A percentile compares a stretch with the other conserved stretches of the same genome.
Evolutionary conservation across 306 rosid species (phyloP).

Genomic region (Cucumis melo): DNA sequence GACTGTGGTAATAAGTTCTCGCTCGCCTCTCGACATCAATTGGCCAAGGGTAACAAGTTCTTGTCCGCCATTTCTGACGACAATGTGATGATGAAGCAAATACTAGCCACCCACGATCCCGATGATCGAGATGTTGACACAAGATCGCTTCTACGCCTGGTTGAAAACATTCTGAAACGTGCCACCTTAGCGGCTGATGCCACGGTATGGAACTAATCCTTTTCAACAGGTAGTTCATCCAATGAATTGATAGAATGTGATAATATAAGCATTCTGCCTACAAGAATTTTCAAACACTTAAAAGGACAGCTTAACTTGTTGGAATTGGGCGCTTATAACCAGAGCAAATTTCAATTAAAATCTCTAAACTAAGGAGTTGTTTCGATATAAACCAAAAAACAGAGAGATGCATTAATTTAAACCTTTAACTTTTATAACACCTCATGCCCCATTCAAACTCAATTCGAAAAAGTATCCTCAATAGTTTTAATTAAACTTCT

Average conservation of each 20-base stretch:
- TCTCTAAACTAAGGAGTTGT: no score
- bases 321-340: neutral
- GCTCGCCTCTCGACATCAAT: slow-evolving; percentile 22
- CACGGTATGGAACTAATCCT: slow-evolving; percentile 9
- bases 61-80: slow-evolving; percentile 25
- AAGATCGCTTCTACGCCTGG: slow-evolving; percentile 35
- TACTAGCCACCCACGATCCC: slow-evolving; percentile 31
- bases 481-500: no score
- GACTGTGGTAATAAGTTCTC: slow-evolving; percentile 8
- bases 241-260: no score
- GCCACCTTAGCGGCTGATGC: slow-evolving; percentile 18
- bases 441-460: no score
- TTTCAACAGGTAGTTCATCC: neutral
- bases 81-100: slow-evolving; percentile 26
- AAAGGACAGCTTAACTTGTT: neutral
- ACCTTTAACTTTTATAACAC: no score
- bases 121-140: slow-evolving; percentile 29
- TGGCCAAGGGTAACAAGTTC: slow-evolving; percentile 18
- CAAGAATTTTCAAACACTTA: neutral
- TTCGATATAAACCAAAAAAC: no score
- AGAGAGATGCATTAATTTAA: no score
- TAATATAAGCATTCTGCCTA: neutral
- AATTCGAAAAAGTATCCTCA: no score
- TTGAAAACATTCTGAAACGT: slow-evolving; percentile 37
- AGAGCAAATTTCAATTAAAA: no score